Percentiles rank a stretch among this genome's conserved stretches.
Evolutionary conservation across 202 grass and related monocot genomes (phyloP).

Genomic region (Saccharum hybrid): DNA sequence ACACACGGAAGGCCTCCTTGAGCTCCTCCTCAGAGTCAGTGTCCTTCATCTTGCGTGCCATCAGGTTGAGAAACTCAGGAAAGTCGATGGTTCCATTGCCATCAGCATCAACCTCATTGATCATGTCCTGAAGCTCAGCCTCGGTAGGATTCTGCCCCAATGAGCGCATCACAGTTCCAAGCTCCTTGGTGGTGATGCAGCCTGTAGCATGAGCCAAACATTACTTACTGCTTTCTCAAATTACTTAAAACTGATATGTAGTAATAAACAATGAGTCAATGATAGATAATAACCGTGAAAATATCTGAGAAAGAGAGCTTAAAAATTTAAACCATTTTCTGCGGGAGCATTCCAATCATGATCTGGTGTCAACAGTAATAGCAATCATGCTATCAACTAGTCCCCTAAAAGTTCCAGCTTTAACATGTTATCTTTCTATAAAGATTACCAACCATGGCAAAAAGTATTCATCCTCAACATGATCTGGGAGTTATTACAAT

Average conservation of each 20-base stretch:
- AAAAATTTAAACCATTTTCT: background rate
- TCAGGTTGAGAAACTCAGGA: conserved; percentile 80
- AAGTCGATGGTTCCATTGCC: conserved; percentile 81
- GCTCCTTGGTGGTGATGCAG: conserved; percentile 86
- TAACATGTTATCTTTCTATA: background rate
- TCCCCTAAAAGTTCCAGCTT: background rate
- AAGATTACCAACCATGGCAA: background rate
- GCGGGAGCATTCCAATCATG: background rate
- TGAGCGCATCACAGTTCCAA: conserved; percentile 77
- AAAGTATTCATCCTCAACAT: background rate
- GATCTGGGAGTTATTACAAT: background rate
- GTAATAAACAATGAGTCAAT: background rate
- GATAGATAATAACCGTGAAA: background rate
- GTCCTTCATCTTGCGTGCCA: conserved; percentile 85
- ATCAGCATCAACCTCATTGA: conserved; percentile 79
- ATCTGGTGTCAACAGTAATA: background rate
- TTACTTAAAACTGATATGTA: background rate
- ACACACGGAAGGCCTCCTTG: conserved; percentile 78
- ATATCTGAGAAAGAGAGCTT: background rate
- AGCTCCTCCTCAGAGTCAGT: conserved; percentile 79
- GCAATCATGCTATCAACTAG: conserved; percentile 11
- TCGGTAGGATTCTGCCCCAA: conserved; percentile 84
- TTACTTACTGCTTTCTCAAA: background rate
- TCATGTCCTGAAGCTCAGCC: conserved; percentile 86
- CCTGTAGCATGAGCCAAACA: conserved; percentile 44